A percentile compares a stretch with the other conserved stretches of the same genome.
These are phyloP conservation scores for Erodium texanum DNA, from an alignment of 441 rosid genomes.

Conservation along the genomic window DNA sequence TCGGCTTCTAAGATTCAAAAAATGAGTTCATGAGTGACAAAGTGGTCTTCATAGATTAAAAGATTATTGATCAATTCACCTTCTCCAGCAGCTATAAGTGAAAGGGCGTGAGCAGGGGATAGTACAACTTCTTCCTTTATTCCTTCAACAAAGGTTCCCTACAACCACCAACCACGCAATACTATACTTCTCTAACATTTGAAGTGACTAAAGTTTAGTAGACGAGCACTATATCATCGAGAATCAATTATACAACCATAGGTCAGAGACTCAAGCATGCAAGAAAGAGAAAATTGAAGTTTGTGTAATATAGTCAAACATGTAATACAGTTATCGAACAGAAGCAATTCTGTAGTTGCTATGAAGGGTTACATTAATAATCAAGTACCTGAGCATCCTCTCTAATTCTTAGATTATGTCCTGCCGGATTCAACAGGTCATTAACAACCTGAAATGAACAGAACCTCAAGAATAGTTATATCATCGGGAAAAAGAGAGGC, in stretches of 20 bases:
- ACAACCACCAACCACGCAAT: slow-evolving; percentile 22
- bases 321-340: not conserved
- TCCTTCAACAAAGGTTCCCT: slow-evolving; percentile 99
- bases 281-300: not conserved
- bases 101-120: slow-evolving; percentile 98
- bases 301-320: not conserved
- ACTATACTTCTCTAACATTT: slow-evolving; percentile 11
- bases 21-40: too few species aligned
- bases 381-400: slow-evolving; percentile 88
- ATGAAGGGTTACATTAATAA: not conserved
- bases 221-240: too few species aligned
- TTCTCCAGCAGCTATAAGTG: slow-evolving; percentile 99
- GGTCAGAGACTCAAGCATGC: not conserved
- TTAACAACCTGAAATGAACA: slow-evolving; percentile 68
- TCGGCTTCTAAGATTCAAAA: too few species aligned
- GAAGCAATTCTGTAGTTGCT: not conserved
- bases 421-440: slow-evolving; percentile 94
- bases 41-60: not conserved
- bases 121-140: slow-evolving; percentile 97
- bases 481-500: slow-evolving; percentile 14
- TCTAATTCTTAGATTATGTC: slow-evolving; percentile 92
- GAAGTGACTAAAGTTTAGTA: not conserved
- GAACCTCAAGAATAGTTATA: slow-evolving; percentile 22
- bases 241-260: too few species aligned
- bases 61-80: slow-evolving; percentile 33